These are phyloP conservation scores for Carpinus fangiana DNA, from an alignment of 306 rosid species.

Conservation along the genomic window DNA sequence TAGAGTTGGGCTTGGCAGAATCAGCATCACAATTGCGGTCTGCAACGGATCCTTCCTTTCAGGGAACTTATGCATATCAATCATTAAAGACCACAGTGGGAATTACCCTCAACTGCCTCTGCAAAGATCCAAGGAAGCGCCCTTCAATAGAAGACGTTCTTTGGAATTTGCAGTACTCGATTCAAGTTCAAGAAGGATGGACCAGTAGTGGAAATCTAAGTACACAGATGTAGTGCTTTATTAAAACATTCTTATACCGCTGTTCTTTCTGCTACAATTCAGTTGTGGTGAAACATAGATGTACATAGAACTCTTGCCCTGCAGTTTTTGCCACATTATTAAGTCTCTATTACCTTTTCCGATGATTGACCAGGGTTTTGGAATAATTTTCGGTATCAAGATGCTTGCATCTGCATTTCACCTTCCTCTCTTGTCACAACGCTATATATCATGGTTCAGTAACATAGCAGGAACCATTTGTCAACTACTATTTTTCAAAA, in stretches of 20 bases:
- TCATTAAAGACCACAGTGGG: slow-evolving; percentile 66
- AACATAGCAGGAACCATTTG: background rate
- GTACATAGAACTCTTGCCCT: background rate
- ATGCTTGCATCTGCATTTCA: background rate
- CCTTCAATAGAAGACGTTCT: slow-evolving; percentile 88
- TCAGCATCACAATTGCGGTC: slow-evolving; percentile 36
- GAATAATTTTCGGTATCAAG: background rate
- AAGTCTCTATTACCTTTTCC: background rate
- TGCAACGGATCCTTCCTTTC: slow-evolving; percentile 45
- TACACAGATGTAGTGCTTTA: background rate
- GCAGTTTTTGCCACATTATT: too few species aligned
- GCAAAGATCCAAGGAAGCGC: slow-evolving; percentile 55
- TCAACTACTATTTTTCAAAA: background rate
- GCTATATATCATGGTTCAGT: background rate
- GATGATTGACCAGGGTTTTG: background rate
- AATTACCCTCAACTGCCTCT: slow-evolving; percentile 71
- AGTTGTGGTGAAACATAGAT: background rate
- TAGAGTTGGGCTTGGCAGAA: slow-evolving; percentile 64
- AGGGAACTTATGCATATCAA: slow-evolving; percentile 61
- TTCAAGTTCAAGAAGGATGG: slow-evolving; percentile 94
- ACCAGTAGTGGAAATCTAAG: slow-evolving; percentile 74
- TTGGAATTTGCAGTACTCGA: slow-evolving; percentile 88
- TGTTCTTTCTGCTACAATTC: background rate
- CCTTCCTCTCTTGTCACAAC: background rate
- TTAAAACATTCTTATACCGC: background rate